These are phyloP conservation scores for Pseudogymnoascus sp. DNA, from an alignment of 2,329 filamentous ascomycete genomes.

Conservation along the genomic window DNA sequence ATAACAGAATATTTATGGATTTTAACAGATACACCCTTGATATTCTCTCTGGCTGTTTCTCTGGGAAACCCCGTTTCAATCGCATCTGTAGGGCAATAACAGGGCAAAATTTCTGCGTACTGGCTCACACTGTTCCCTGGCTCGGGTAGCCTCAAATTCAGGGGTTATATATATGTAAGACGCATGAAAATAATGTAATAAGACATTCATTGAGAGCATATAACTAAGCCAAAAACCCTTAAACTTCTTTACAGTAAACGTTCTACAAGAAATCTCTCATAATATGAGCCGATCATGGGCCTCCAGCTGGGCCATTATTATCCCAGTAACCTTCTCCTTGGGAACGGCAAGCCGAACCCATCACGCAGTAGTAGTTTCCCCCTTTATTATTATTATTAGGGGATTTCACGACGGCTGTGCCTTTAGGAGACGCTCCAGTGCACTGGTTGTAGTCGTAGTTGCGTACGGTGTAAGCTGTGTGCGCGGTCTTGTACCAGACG, in stretches of 20 bases:
- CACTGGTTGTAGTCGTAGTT: not conserved
- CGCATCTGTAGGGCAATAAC: no score
- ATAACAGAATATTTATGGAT: no score
- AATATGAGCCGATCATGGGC: not conserved
- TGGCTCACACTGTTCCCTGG: no score
- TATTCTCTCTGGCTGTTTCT: no score
- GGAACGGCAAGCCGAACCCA: not conserved
- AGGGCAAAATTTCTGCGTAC: no score
- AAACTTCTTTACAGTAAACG: not conserved
- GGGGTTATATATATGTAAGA: no score
- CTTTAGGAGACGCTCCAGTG: not conserved
- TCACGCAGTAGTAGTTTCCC: not conserved
- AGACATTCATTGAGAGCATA: not conserved
- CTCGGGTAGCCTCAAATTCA: no score
- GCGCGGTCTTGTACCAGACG: not conserved
- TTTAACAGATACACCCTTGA: no score
- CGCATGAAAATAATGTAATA: no score
- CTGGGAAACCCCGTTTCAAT: no score
- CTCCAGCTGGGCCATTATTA: not conserved
- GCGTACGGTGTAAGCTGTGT: not conserved
- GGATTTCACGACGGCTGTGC: not conserved
- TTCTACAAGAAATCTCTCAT: not conserved
- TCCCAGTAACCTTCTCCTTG: not conserved
- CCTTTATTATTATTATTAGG: not conserved
- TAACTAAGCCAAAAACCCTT: not conserved